phyloP scores from a whole-genome alignment of 2,329 filamentous ascomycete species.

The Calonectria leucothoes region DNA sequence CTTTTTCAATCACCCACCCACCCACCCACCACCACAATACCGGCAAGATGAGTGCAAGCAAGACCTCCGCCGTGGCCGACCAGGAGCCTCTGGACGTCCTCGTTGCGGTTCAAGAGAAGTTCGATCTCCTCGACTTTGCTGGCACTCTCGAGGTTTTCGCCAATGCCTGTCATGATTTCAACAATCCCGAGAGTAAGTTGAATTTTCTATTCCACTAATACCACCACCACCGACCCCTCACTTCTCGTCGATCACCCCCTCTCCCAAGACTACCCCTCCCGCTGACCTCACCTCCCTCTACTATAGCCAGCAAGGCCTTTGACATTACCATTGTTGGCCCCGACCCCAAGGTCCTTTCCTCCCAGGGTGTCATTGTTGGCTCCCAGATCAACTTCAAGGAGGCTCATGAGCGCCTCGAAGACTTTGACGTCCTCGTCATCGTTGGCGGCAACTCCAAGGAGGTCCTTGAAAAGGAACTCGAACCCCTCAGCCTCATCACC shows the following conservation, averaged over 20 bases:
- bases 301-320: conserved; percentile 66
- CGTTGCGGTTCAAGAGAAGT: conserved; percentile 70
- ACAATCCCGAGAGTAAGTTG: conserved; percentile 61
- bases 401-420: conserved; percentile 77
- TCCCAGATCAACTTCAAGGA: conserved; percentile 84
- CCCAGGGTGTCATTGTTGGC: conserved; percentile 75
- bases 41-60: conserved; percentile 67
- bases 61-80: conserved; percentile 69
- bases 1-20: conserved; percentile 33
- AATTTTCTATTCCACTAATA: conserved; percentile 14
- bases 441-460: conserved; percentile 76
- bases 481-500: conserved; percentile 78
- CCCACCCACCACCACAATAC: conserved; percentile 40
- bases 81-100: conserved; percentile 69
- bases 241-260: conserved; percentile 10
- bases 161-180: conserved; percentile 63
- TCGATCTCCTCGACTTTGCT: conserved; percentile 69
- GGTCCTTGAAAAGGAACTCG: conserved; percentile 74
- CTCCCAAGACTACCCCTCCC: conserved; percentile 33
- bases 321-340: conserved; percentile 66
- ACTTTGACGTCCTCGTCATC: conserved; percentile 84
- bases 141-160: conserved; percentile 65
- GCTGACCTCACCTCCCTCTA: conserved; percentile 36
- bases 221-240: conserved; percentile 17
- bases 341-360: conserved; percentile 66